Base-by-base conservation (phyloP, 768 basidiomycete genomes). In the Gymnopilus dilepis region DNA sequence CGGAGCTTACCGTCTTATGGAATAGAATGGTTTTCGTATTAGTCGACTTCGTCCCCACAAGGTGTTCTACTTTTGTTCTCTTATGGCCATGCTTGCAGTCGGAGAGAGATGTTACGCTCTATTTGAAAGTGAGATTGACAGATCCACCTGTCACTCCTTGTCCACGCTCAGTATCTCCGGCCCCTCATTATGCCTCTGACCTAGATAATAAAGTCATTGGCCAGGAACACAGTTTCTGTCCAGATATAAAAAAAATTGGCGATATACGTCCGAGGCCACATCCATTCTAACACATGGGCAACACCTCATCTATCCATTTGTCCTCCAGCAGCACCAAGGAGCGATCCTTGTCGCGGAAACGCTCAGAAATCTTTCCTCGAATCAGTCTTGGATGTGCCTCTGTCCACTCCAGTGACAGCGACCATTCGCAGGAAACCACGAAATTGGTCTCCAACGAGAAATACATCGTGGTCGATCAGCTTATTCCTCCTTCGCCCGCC, bases 391-490 rank as follows among this genome's bases (percentile, higher is more conserved):
- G 77, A 51, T 81, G 78, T 47, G 68, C 74, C 24, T 77, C 77
- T 59, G 76, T 72, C 4, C 69, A 72, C 31, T 77, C 77, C 11
- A 70, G 75, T 30, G 65, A 73, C 38, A 76, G 72, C 26, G 68
- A 73, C 13, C 71, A 73, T 1, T 78, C 80, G n/a, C 73, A 78
- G 54, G 82, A 82, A 15, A 76, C 77, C 34, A 69, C 76, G n/a
- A 73, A 67, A 26, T 66, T 76, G 64, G 73, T 72, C 34, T 51
- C 41, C 50, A 65, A 73, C 51, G 73, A 77, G 61, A 76, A 75
- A 58, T 57, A 64, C 41, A 52, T 31, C 9, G 56, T 60, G 31
- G 65, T 68, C 24, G 72, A 73, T 21, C 64, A 72, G 37, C 70
- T 67, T 51, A 59, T 61, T 33, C 69, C 66, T 63, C 67, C 64